Evolutionary conservation across 1,284 basidiomycete species (phyloP).

Genomic region (Cyathus olla): DNA sequence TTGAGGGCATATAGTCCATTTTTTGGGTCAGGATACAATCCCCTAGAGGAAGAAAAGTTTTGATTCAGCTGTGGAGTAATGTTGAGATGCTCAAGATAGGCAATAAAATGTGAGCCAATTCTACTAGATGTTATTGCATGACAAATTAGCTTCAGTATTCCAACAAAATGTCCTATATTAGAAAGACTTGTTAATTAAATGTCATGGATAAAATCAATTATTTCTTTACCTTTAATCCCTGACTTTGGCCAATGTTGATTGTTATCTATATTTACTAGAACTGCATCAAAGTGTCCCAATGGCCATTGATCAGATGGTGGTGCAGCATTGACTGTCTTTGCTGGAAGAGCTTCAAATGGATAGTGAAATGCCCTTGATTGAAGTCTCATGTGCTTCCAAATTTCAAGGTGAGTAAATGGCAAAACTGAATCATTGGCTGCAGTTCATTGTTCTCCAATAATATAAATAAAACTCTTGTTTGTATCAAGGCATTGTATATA

Average conservation of each 20-base stretch:
- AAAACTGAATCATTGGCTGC: conserved; percentile 6
- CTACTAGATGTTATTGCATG: conserved; percentile 17
- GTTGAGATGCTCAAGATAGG: conserved; percentile 31
- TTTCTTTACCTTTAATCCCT: conserved; percentile 29
- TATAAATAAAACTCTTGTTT: neutral
- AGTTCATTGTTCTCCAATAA: conserved; percentile 17
- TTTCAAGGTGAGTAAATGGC: conserved; percentile 24
- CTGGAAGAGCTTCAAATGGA: conserved; percentile 21
- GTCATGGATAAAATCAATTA: conserved; percentile 2
- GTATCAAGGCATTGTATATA: conserved; percentile 15
- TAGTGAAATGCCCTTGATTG: conserved; percentile 23
- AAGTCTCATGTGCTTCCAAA: conserved; percentile 27
- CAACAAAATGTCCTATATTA: conserved; percentile 33
- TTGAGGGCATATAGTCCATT: conserved; percentile 32
- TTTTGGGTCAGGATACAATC: conserved; percentile 23
- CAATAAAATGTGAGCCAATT: conserved; percentile 17
- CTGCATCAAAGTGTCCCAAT: conserved; percentile 27
- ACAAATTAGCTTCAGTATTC: conserved; percentile 33
- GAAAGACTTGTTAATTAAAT: neutral
- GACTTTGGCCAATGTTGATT: conserved; percentile 25
- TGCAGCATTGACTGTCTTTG: conserved; percentile 28
- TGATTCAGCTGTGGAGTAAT: conserved; percentile 28
- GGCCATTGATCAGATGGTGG: conserved; percentile 24
- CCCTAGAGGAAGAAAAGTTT: conserved; percentile 8
- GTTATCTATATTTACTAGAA: conserved; percentile 26